Evolutionary conservation across 2,329 filamentous ascomycete genomes (phyloP).

Genomic region (Aureobasidium pullulans): DNA sequence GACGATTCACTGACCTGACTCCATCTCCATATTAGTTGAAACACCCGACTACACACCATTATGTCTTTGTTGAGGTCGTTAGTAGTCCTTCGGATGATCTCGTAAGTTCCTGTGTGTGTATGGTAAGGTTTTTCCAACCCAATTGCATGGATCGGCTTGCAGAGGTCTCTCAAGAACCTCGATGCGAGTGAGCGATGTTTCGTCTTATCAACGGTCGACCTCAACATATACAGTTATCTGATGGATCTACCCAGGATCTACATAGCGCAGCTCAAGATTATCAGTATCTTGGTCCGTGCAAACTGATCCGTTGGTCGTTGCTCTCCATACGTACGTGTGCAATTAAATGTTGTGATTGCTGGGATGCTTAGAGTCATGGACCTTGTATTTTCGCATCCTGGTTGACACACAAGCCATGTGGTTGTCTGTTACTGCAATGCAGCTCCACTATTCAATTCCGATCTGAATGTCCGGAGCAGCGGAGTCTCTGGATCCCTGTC

Average conservation of each 20-base stretch:
- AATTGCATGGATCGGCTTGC: neutral
- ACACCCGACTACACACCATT: neutral
- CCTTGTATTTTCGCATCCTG: neutral
- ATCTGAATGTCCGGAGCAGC: neutral
- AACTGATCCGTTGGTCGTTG: neutral
- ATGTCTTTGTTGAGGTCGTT: neutral
- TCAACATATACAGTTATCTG: slow-evolving; percentile 6
- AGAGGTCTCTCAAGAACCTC: neutral
- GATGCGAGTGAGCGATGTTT: neutral
- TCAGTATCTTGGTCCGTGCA: neutral
- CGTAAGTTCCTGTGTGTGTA: neutral
- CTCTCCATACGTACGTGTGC: neutral
- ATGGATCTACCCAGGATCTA: neutral
- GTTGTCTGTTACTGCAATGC: neutral
- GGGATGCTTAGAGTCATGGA: neutral
- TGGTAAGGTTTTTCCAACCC: neutral
- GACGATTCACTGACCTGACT: too few species aligned
- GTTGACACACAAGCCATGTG: neutral
- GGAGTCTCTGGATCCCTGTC: neutral
- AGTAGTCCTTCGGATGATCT: neutral
- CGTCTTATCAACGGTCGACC: slow-evolving; percentile 1
- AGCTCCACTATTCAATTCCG: neutral
- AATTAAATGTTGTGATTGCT: neutral
- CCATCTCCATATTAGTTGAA: neutral
- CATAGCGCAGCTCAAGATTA: neutral